Conservation (phyloP, 1,139 yeast genomes). For the Scheffersomyces segobiensis region DNA sequence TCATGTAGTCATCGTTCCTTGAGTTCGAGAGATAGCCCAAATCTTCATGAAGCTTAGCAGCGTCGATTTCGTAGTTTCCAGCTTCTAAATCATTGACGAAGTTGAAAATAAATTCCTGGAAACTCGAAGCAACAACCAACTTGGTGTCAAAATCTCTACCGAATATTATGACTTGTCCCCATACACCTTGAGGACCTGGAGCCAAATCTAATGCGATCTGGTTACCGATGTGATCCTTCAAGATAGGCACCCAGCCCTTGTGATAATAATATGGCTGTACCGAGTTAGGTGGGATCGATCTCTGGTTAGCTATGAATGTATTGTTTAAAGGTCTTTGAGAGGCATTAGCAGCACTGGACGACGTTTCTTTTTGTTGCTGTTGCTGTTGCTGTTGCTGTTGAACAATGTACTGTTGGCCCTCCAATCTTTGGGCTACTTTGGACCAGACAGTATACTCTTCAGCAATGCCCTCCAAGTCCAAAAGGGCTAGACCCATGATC, state of each 20-base stretch:
- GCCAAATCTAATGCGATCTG: slow-evolving; percentile 62
- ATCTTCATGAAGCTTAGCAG: slow-evolving; percentile 17
- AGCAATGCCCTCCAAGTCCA: slow-evolving; percentile 69
- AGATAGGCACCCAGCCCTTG: slow-evolving; percentile 61
- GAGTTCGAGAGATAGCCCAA: slow-evolving; percentile 22
- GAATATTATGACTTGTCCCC: slow-evolving; percentile 64
- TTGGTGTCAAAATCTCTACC: slow-evolving; percentile 69
- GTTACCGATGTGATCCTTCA: slow-evolving; percentile 60
- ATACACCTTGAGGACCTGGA: slow-evolving; percentile 59
- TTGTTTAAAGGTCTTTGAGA: slow-evolving; percentile 14
- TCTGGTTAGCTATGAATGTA: slow-evolving; percentile 49
- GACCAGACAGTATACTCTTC: slow-evolving; percentile 77
- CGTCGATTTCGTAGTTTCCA: slow-evolving; percentile 55
- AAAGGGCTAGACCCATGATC: slow-evolving; percentile 66
- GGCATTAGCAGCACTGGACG: slow-evolving; percentile 15
- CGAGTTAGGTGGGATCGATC: slow-evolving; percentile 58
- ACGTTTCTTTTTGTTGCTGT: slow-evolving; percentile 18
- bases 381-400: slow-evolving; percentile 30
- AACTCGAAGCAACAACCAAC: slow-evolving; percentile 55
- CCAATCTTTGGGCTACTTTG: slow-evolving; percentile 58
- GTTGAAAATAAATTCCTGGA: slow-evolving; percentile 54
- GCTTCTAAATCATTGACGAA: slow-evolving; percentile 53
- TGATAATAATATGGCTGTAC: slow-evolving; percentile 57
- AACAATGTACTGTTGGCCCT: slow-evolving; percentile 37
- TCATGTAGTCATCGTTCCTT: slow-evolving; percentile 45